Evolutionary conservation across 352 stramenopile genomes (phyloP), one percentile per base, ranked within the genome.

Genomic region (Globisporangium middletonii): DNA sequence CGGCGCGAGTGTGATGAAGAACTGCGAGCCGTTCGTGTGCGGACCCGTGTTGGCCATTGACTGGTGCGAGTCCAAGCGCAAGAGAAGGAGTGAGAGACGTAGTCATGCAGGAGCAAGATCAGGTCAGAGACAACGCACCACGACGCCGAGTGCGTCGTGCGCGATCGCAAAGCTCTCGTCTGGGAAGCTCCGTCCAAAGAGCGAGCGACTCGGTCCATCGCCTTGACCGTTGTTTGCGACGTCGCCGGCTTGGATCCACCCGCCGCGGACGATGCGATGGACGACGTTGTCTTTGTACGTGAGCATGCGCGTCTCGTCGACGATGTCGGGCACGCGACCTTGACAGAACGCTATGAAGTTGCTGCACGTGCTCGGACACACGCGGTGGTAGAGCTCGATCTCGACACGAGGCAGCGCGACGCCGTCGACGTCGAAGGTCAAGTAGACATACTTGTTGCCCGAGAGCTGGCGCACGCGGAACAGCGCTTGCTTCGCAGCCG

Each of bases 21-120:
- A 99, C 72, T 99, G 98, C 19, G 85, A 98, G 13, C 96, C 97
- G 59, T 99, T 99, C 6, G 97, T 98, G 64, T 98, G 88, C 19
- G 81, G 87, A 0, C 96, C 65, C 57, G 66, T 80, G 67, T 99
- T 99, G 33, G 97, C 97, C 97, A 99, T 99, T 37, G 94, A 97
- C 60, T 88, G 28, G 3, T 15, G 27, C 47, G n/a, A 30, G 48
- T 38, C 44, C 28, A 44, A 2, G 19, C 43, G 4, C 38, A 4
- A 28, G 50, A 43, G 2, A 27, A 30, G 16, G 18, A 15, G 0
- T 16, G 13, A 46, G 16, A 53, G 15, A 38, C 33, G 1, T 38
- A 6, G 33, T 9, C 9, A 11, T 38, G 33, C 33, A 38, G 33
- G 6, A 35, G 46, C 19, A 41, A 26, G 19, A 27, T 15, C n/a